These are phyloP conservation scores for Saussurea involucrata DNA, from an alignment of 129 eudicot species.

Conservation along the genomic window DNA sequence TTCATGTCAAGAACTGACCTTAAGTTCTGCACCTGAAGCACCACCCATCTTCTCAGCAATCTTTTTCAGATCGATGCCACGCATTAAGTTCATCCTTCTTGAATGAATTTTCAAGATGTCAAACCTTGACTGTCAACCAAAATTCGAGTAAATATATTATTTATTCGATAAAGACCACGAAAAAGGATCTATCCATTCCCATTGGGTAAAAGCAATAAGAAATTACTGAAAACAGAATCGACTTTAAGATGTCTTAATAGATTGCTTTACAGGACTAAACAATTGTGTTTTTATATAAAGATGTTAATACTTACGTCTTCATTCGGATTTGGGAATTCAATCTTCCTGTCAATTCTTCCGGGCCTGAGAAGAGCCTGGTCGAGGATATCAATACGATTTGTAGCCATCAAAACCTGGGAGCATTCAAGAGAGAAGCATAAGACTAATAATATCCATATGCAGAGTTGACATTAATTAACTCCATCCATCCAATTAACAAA, in stretches of 20 bases:
- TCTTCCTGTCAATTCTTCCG: conserved; percentile 90
- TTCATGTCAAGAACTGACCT: conserved; percentile 42
- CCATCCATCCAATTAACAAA: neutral
- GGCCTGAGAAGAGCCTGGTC: conserved; percentile 98
- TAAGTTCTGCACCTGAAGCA: conserved; percentile 96
- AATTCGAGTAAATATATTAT: neutral
- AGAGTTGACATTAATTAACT: neutral
- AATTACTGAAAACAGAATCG: neutral
- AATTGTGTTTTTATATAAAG: neutral
- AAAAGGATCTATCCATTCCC: neutral
- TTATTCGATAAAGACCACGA: neutral
- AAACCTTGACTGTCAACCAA: conserved; percentile 61
- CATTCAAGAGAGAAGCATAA: neutral
- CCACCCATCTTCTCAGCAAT: conserved; percentile 95
- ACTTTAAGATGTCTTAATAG: neutral
- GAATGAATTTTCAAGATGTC: conserved; percentile 96
- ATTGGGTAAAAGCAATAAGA: neutral
- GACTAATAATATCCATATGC: neutral
- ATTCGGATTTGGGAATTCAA: conserved; percentile 91
- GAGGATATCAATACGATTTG: conserved; percentile 86
- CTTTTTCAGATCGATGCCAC: conserved; percentile 94
- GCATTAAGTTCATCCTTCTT: conserved; percentile 88
- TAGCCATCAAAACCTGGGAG: conserved; percentile 85
- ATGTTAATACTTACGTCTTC: conserved; percentile 50
- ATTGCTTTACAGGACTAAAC: neutral